Percentiles rank a stretch among this genome's conserved stretches.
Evolutionary conservation across 2,329 filamentous ascomycete genomes (phyloP).

Genomic region (Pseudogymnoascus sp.): DNA sequence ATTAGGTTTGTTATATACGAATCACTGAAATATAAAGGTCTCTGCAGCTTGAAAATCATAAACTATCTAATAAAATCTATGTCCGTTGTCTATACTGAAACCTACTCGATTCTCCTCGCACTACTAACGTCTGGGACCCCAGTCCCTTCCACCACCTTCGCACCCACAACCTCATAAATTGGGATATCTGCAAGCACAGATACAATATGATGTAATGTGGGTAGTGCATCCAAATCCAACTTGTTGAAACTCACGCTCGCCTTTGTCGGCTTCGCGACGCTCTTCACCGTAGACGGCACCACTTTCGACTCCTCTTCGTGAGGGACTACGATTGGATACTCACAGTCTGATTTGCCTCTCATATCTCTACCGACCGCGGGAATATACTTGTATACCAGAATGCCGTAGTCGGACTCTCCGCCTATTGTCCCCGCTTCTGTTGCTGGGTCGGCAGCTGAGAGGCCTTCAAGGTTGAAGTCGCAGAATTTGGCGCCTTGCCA

Average conservation of each 20-base stretch:
- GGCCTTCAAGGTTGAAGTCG: conserved; percentile 29
- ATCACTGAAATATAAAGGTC: not conserved
- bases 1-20: not conserved
- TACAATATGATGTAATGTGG: conserved; percentile 52
- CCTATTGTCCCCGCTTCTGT: conserved; percentile 25
- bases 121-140: conserved; percentile 41
- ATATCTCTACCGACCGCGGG: conserved; percentile 39
- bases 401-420: conserved; percentile 30
- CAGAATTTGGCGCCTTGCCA: conserved; percentile 37
- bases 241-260: conserved; percentile 40
- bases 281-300: not conserved
- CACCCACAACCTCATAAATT: conserved; percentile 46
- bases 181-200: conserved; percentile 45
- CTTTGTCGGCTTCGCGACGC: conserved; percentile 16
- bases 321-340: conserved; percentile 36
- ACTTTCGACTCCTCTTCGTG: conserved; percentile 22
- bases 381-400: conserved; percentile 49
- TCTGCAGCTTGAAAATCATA: not conserved
- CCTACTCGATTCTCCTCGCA: conserved; percentile 27
- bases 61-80: not conserved
- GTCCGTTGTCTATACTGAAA: not conserved
- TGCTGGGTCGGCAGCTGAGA: conserved; percentile 22
- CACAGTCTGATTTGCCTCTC: conserved; percentile 43
- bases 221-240: conserved; percentile 45
- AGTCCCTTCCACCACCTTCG: conserved; percentile 45